Evolutionary conservation across 1,139 yeast genomes (phyloP), one percentile per base, ranked within the genome.

Genomic region (Meyerozyma athensensis): DNA sequence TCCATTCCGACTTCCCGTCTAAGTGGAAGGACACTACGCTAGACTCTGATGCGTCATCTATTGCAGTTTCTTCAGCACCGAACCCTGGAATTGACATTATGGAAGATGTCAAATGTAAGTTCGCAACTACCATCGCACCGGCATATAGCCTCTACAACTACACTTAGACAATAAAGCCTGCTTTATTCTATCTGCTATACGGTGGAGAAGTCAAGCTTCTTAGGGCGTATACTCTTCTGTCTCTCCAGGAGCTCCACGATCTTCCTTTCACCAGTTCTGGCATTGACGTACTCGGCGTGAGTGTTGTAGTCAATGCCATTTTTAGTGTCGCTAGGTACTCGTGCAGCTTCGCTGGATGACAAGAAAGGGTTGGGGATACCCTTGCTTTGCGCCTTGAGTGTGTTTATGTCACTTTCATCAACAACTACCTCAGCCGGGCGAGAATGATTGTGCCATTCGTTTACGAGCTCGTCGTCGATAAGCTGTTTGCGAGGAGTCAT

Each of bases 1-100:
- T 68, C 96, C 96, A 90, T 62, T 89, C 96, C n/a, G 75, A 63
- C 16, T 68, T 65, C 3, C 69, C 62, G 0, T 75, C 68, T 3
- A 80, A 59, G 8, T 41, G 47, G 10, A 63, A 47, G 24, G 49
- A 48, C 19, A 38, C 42, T 16, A 17, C 23, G 7, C 36, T 14
- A 12, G 23, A 7, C 13, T 32, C 34, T 9, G 26, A 19, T 5
- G 6, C 20, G 18, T 28, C 32, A 5, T 28, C 37, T 14, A 41
- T 40, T n/a, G 43, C 16, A 6, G 39, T 36, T 14, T 41, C 46
- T 18, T 46, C 49, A 6, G 39, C 39, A 19, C 47, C 47, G 36
- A 49, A 49, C 4, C 53, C 52, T 12, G 53, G 52, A 35, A 49
- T 40, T 14, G 53, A 48, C 53, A 48, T 45, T 20, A 4, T 35